These are phyloP conservation scores for Cytospora mali DNA, from an alignment of 2,329 filamentous ascomycete genomes.

Conservation along the genomic window DNA sequence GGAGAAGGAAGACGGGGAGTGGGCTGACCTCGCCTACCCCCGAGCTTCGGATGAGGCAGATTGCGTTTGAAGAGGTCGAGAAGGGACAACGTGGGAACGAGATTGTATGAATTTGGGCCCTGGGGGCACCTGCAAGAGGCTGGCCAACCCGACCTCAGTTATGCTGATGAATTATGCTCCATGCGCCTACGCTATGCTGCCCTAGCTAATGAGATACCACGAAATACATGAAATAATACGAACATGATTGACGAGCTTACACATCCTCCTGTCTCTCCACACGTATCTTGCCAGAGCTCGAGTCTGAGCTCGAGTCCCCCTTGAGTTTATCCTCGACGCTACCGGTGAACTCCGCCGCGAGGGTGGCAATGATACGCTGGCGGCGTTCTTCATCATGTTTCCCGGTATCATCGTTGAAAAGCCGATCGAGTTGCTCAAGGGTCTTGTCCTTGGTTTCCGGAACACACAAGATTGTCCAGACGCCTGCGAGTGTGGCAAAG, in stretches of 20 bases:
- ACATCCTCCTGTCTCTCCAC: slow-evolving; percentile 10
- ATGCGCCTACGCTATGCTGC: not conserved
- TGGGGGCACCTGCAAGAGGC: not conserved
- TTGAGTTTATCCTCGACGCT: not conserved
- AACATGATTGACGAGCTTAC: not conserved
- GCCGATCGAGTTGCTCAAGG: slow-evolving; percentile 55
- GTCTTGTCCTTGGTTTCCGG: slow-evolving; percentile 56
- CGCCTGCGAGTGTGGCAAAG: slow-evolving; percentile 54
- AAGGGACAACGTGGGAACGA: slow-evolving; percentile 9
- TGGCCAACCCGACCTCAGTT: not conserved
- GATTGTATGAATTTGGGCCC: slow-evolving; percentile 4
- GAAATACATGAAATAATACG: not conserved
- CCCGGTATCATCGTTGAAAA: slow-evolving; percentile 43
- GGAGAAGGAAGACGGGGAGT: slow-evolving; percentile 2
- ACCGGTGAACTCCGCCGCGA: slow-evolving; percentile 4
- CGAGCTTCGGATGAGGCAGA: slow-evolving; percentile 23
- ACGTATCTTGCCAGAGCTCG: slow-evolving; percentile 2
- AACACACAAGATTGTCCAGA: slow-evolving; percentile 59
- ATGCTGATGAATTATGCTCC: not conserved
- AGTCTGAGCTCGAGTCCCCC: slow-evolving; percentile 7
- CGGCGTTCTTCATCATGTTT: slow-evolving; percentile 12
- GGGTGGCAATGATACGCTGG: slow-evolving; percentile 6
- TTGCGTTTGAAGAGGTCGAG: slow-evolving; percentile 19
- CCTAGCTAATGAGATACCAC: not conserved
- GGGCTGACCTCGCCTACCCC: slow-evolving; percentile 18